These are phyloP conservation scores for Zychaea mexicana DNA, from an alignment of 371 early-diverging fungal genomes.

Conservation along the genomic window DNA sequence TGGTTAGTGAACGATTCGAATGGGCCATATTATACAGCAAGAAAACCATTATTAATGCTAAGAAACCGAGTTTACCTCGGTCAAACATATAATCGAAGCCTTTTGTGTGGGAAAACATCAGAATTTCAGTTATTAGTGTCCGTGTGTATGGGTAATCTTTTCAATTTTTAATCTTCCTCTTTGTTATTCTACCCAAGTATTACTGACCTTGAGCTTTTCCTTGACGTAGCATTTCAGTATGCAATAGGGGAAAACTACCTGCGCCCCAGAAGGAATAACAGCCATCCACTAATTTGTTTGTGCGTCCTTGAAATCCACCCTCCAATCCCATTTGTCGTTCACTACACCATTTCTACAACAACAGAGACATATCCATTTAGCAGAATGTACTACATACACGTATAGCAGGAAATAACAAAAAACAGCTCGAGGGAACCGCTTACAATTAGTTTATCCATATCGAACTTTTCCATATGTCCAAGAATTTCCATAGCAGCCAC, in stretches of 20 bases:
- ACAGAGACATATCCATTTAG: neutral
- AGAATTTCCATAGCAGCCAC: slow-evolving; percentile 88
- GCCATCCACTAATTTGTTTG: slow-evolving; percentile 97
- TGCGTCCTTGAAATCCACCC: slow-evolving; percentile 96
- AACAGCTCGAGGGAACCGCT: neutral
- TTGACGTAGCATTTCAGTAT: slow-evolving; percentile 38
- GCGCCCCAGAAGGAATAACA: slow-evolving; percentile 99
- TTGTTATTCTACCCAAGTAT: neutral
- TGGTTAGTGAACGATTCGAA: no score
- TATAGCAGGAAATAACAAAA: no score
- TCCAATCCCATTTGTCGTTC: slow-evolving; percentile 86
- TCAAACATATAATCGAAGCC: slow-evolving; percentile 51
- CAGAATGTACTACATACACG: no score
- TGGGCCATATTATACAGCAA: neutral
- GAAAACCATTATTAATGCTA: neutral
- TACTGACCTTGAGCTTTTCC: slow-evolving; percentile 16
- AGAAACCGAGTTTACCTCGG: slow-evolving; percentile 47
- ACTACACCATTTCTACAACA: slow-evolving; percentile 69
- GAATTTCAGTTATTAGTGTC: neutral
- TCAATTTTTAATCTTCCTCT: no score
- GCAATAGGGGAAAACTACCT: slow-evolving; percentile 79
- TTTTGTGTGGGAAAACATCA: neutral
- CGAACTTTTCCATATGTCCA: slow-evolving; percentile 58
- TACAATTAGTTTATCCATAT: slow-evolving; percentile 67
- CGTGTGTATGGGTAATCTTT: no score